Evolutionary conservation across 1,284 basidiomycete genomes (phyloP), one percentile per base, ranked within the genome.

Genomic region (Ceratobasidium sp.): DNA sequence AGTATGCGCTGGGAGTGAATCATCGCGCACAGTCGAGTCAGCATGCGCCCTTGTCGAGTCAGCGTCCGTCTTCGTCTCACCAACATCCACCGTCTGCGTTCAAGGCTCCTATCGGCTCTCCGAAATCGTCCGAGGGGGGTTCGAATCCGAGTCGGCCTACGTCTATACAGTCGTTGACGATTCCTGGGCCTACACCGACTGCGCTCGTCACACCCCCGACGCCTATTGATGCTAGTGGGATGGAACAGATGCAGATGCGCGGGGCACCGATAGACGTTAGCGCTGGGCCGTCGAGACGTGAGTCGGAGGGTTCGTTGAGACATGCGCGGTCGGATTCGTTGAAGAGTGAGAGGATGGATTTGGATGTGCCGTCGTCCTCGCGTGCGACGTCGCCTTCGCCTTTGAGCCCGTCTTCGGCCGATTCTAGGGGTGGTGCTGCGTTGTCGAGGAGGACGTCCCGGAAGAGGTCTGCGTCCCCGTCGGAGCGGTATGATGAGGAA

Each of bases 191-290:
- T 13, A 30, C 38, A 2, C 46, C 44, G 7, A 50, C 44, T n/a
- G 61, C 47, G 21, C 66, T 55, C 32, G 66, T 69, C n/a, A 69
- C 66, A 1, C 66, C 66, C 4, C 66, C 66, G 32, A 69, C 66
- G 28, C 66, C 66, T 30, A 26, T 69, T 28, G 64, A 49, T 41
- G 32, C 64, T 18, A 52, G 30, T 47, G 23, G 38, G 9, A 41
- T 67, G 52, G 66, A 69, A 26, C 23, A 58, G 35, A 49, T 49
- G 13, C 63, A 54, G 41, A 21, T 30, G 6, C 23, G 47, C 2
- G 43, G n/a, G n/a, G n/a, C n/a, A n/a, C n/a, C 43, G 43, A 62
- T 62, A 44, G 59, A 62, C 18, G 44, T 62, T n/a, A 44, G 47
- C 38, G 58, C n/a, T 18, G 30, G 30, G 13, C 55, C 55, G 16